Evolutionary conservation across 495 filamentous ascomycete species (phyloP).

Genomic region (Hyaloscypha finlandica): DNA sequence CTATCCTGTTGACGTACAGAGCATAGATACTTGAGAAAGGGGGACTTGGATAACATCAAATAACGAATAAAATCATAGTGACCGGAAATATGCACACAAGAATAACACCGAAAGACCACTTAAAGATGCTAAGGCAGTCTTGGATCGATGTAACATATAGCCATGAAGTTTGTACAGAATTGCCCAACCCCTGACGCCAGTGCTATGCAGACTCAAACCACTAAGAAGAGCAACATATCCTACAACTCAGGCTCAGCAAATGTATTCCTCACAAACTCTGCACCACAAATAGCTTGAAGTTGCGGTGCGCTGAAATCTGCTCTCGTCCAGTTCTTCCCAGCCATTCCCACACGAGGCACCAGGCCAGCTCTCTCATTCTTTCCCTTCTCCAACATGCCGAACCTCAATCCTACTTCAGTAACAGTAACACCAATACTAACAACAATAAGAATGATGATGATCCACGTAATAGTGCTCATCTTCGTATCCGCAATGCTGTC

Average conservation of each 20-base stretch:
- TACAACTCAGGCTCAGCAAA: constrained; percentile 40
- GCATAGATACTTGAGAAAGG: no score
- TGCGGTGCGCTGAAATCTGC: constrained; percentile 41
- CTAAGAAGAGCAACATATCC: background rate
- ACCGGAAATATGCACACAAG: background rate
- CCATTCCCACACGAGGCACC: constrained; percentile 39
- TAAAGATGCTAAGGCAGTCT: background rate
- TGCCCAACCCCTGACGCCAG: constrained; percentile 4
- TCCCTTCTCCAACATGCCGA: constrained; percentile 67
- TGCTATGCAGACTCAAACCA: constrained; percentile 20
- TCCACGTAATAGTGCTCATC: constrained; percentile 95
- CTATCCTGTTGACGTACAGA: no score
- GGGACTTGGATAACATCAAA: no score
- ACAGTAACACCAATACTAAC: constrained; percentile 89
- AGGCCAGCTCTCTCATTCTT: constrained; percentile 35
- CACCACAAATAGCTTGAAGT: constrained; percentile 48
- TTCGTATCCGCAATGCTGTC: constrained; percentile 92
- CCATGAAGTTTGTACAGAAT: background rate
- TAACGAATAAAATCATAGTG: no score
- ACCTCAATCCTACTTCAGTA: constrained; percentile 84
- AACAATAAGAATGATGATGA: constrained; percentile 92
- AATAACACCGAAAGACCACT: background rate
- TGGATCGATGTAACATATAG: background rate
- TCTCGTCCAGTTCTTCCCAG: constrained; percentile 35
- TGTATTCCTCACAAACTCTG: constrained; percentile 42